Percentiles rank a stretch among this genome's conserved stretches.
Evolutionary conservation across 2,329 filamentous ascomycete genomes (phyloP).

Genomic region (Aspergillus floridensis): DNA sequence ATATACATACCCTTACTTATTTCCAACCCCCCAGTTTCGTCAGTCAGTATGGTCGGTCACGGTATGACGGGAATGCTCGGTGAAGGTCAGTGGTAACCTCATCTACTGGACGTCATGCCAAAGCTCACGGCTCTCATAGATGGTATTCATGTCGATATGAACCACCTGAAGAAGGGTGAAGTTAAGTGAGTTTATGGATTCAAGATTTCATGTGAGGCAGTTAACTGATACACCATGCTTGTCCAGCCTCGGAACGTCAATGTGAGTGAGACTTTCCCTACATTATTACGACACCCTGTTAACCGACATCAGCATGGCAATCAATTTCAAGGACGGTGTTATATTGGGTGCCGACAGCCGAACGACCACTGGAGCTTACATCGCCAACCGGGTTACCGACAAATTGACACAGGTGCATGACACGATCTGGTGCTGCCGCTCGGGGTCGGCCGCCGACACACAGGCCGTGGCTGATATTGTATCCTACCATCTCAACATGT

Average conservation of each 20-base stretch:
- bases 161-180: conserved; percentile 96
- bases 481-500: conserved; percentile 91
- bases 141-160: conserved; percentile 99
- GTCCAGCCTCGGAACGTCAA: conserved; percentile 86
- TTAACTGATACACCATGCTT: conserved; percentile 29
- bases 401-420: conserved; percentile 98
- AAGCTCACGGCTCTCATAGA: conserved; percentile 55
- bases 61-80: conserved; percentile 44
- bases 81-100: conserved; percentile 38
- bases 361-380: conserved; percentile 96
- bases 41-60: conserved; percentile 40
- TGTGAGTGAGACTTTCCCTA: conserved; percentile 58
- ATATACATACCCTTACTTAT: neutral
- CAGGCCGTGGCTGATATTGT: conserved; percentile 98
- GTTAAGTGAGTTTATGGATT: conserved; percentile 74
- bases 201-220: neutral
- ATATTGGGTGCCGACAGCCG: conserved; percentile 95
- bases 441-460: conserved; percentile 94
- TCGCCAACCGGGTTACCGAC: conserved; percentile 98
- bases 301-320: conserved; percentile 73
- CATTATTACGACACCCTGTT: conserved; percentile 11
- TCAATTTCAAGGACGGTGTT: conserved; percentile 97
- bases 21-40: neutral
- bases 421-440: conserved; percentile 99
- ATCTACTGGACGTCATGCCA: conserved; percentile 8